Evolutionary conservation across 2,329 filamentous ascomycete genomes (phyloP), one percentile per base, ranked within the genome.

Genomic region (Colletotrichum tanaceti): DNA sequence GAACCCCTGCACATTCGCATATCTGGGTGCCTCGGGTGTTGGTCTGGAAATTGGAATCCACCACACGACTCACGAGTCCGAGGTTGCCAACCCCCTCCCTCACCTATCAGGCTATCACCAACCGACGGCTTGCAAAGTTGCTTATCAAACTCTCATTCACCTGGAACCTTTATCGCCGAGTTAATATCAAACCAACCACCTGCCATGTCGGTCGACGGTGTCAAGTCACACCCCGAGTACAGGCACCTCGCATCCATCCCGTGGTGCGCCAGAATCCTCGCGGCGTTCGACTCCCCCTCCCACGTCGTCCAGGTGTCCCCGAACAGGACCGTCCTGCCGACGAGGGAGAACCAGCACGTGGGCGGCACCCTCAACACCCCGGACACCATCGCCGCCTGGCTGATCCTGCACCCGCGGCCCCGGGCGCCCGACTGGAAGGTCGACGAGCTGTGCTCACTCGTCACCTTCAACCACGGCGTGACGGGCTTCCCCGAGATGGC

Each of bases 221-320:
- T 69, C 24, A 57, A 61, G 28, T 50, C 38, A 5, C 62, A 70
- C n/a, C 63, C 57, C 1, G 70, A 71, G 7, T 59, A 64, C 59
- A 55, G 63, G 24, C 68, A 79, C 74, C 82, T 82, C 72, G 72
- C 70, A 43, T 74, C 78, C 2, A 74, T 79, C 41, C 76, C 79
- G 4, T 82, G 80, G 80, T 80, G 78, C 58, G 49, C 70, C 68
- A 20, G 73, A 76, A 20, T 75, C 78, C 24, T 71, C 67, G 1
- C 74, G 64, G 73, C 75, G 58, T 78, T 77, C 69, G 75, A 77
- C 49, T 49, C 54, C 11, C 9, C 70, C 38, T 58, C 54, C 52
- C 50, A 69, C 20, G 22, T 69, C 5, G 50, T 69, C 5, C 57
- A 66, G 28, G 55, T 69, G 1, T 69, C 66, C 1, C 61, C 47